Base-by-base conservation (phyloP, 441 rosid species). In the Erysimum cheiri region DNA sequence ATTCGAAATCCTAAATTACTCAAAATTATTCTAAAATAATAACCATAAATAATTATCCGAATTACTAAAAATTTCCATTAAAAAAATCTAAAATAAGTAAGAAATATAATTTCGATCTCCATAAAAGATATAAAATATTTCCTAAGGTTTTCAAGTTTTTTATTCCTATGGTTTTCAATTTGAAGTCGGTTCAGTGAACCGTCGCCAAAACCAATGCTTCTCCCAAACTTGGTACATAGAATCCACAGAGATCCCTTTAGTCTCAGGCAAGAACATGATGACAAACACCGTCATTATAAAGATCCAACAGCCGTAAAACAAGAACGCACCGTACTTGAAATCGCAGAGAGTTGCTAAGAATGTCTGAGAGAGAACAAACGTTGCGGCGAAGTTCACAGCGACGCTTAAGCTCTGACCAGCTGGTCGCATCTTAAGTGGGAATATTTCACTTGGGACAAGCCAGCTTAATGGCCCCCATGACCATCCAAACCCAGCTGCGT, bases 401-500 rank as follows among this genome's bases (percentile, higher is more conserved):
- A 91, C 82, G 22, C 83, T 85, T 74, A 91, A 80, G 84, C 98
- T 89, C 65, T 87, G 96, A 64, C 98, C 98, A 1, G 87, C 77
- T 0, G 96, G 72, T 2, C 98, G 80, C 57, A 87, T 84, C 70
- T 90, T 87, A 60, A 90, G 83, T 0, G 97, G 97, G 61, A 88
- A 88, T 49, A 90, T 92, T 77, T 92, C 98, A 55, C 96, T 86
- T 0, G 97, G 96, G 70, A 92, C 83, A 31, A 92, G 85, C 93
- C 96, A 88, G 48, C 80, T 70, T 3, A 92, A 63, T 19, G 97
- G 97, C 0, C 98, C 97, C 97, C 97, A 92, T 0, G 97, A 90
- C 96, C 96, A 92, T 4, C 93, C 97, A 59, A 90, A 92, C 6
- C 96, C 98, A 17, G 96, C 87, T 2, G 93, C 84, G 11, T 88